Conservation (phyloP, 352 stramenopile species). For the Phytopythium delawarense region DNA sequence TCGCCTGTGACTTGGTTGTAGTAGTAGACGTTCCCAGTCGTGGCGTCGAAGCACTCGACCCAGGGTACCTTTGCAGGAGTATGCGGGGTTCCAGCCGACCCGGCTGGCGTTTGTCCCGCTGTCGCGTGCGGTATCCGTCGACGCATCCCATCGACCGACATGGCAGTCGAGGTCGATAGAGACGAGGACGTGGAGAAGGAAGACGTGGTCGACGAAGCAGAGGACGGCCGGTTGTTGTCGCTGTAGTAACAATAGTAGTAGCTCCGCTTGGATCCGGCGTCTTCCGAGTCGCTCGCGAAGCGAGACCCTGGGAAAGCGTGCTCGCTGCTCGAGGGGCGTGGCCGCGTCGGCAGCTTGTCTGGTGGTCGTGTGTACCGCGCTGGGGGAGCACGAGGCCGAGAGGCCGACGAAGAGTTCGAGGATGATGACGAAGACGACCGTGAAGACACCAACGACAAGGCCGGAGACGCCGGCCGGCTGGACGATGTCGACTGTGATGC, state of each 20-base stretch:
- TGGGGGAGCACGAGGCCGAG: not conserved
- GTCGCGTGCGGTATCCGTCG: constrained; percentile 2
- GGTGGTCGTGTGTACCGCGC: not conserved
- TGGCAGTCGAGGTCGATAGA: constrained; percentile 11
- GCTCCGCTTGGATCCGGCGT: constrained; percentile 11
- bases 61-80: constrained; percentile 17
- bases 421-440: constrained; percentile 39
- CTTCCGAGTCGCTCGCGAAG: constrained; percentile 26
- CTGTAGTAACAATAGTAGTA: constrained; percentile 22
- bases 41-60: constrained; percentile 60
- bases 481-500: constrained; percentile 28
- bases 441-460: constrained; percentile 38
- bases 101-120: not conserved
- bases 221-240: constrained; percentile 18
- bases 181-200: constrained; percentile 22
- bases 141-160: constrained; percentile 1
- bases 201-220: constrained; percentile 15
- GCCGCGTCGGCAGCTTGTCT: not conserved
- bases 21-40: constrained; percentile 52
- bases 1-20: constrained; percentile 75
- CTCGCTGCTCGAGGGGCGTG: not conserved
- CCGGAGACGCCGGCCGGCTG: constrained; percentile 42
- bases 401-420: constrained; percentile 10
- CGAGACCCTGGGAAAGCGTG: not conserved
- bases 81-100: not conserved